Evolutionary conservation across 1,284 basidiomycete genomes (phyloP).

Genomic region (Cryptococcus sp.): DNA sequence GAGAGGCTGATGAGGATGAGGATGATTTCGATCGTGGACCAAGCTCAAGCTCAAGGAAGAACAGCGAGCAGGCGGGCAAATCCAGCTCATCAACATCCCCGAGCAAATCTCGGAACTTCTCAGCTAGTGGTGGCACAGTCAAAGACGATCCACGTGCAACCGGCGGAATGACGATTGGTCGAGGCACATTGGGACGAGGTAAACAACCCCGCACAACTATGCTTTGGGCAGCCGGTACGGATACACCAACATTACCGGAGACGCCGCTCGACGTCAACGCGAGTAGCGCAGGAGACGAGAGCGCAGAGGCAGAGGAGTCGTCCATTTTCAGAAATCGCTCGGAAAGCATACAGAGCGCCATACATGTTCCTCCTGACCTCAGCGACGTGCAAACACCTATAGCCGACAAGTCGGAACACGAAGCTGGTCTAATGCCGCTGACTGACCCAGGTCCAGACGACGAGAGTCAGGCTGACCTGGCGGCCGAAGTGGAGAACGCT

Average conservation of each 20-base stretch:
- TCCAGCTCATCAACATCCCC: neutral
- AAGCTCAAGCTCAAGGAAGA: neutral
- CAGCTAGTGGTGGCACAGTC: neutral
- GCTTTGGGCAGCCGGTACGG: constrained; percentile 27
- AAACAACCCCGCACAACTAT: constrained; percentile 34
- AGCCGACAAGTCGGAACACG: constrained; percentile 7
- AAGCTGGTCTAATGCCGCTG: neutral
- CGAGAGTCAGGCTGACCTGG: neutral
- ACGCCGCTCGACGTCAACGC: neutral
- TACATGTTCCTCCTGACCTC: constrained; percentile 10
- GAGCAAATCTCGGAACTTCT: neutral
- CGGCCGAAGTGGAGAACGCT: neutral
- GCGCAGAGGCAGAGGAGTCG: neutral
- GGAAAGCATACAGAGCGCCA: constrained; percentile 23
- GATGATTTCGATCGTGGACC: constrained; percentile 10
- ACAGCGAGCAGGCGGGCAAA: neutral
- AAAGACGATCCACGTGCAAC: neutral
- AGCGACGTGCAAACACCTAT: neutral
- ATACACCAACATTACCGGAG: constrained; percentile 4
- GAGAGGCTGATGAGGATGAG: constrained; percentile 8
- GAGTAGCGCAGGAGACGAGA: neutral
- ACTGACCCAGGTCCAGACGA: neutral
- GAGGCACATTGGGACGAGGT: constrained; percentile 28
- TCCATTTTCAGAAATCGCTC: constrained; percentile 10
- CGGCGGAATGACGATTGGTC: constrained; percentile 9